Percentiles rank a stretch among this genome's conserved stretches.
phyloP scores from a whole-genome alignment of 106 monocot genomes.

The Dioscorea zingiberensis region DNA sequence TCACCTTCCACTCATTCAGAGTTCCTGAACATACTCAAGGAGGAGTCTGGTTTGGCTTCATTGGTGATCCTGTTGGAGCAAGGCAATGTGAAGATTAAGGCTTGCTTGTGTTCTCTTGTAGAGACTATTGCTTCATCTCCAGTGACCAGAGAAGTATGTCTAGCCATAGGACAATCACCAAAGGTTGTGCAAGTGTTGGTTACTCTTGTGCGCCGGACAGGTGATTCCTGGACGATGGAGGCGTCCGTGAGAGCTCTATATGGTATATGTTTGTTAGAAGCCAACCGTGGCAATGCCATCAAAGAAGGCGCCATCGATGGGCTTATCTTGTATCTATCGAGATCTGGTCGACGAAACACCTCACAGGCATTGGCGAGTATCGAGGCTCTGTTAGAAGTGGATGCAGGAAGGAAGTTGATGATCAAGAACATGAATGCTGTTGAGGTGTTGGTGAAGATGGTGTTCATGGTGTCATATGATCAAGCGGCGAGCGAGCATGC shows the following conservation, averaged over 20 bases:
- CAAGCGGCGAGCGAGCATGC: constrained; percentile 72
- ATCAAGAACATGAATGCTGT: constrained; percentile 14
- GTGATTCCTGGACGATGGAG: constrained; percentile 12
- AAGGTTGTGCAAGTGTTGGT: constrained; percentile 28
- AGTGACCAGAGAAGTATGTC: constrained; percentile 19
- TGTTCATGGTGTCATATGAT: constrained; percentile 44
- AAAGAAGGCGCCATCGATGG: constrained; percentile 38
- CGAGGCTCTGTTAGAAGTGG: constrained; percentile 36
- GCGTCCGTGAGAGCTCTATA: constrained; percentile 41
- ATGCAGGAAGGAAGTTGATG: constrained; percentile 32
- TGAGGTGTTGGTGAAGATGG: constrained; percentile 45
- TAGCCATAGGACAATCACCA: constrained; percentile 25
- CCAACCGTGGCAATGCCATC: constrained; percentile 32
- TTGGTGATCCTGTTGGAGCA: constrained; percentile 33
- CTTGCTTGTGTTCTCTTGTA: constrained; percentile 37
- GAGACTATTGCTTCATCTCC: constrained; percentile 21
- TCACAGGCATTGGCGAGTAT: constrained; percentile 50
- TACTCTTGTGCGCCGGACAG: constrained; percentile 18
- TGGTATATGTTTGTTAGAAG: constrained; percentile 39
- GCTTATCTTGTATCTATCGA: constrained; percentile 28
- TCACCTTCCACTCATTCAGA: constrained; percentile 26
- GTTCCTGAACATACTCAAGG: constrained; percentile 37
- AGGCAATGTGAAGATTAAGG: constrained; percentile 39
- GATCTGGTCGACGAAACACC: neutral
- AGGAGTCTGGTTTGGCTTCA: constrained; percentile 20